Base-by-base conservation (phyloP, 225 moss, liverwort and hornwort species). In the Sphagnum contortum region DNA sequence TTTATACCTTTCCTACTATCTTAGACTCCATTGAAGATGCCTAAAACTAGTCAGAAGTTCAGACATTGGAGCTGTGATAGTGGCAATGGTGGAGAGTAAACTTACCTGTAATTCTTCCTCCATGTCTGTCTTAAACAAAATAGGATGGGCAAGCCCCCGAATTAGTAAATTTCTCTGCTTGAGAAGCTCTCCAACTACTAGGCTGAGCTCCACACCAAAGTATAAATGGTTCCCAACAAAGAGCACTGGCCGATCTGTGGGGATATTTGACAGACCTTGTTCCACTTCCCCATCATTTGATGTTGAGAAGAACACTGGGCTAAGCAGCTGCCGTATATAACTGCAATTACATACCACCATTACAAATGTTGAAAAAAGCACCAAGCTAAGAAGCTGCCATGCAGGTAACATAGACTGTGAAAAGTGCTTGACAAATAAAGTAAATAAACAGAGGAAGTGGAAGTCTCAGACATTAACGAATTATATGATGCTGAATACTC, bases 141-240 rank as follows among this genome's bases (percentile, higher is more conserved):
- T 0, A 3, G 96, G 96, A 70, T 98, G 96, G 3, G 62, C 96
- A 67, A 98, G 71, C 2, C 75, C 96, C 0, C 96, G 89, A 57
- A 89, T 11, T 61, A 98, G 65, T 3, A 98, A 54, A 59, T 66
- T 78, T 53, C 73, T 79, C 60, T 89, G 78, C 70, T 68, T 71
- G 55, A 89, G 75, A 13, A 78, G 0, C 59, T 93, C 87, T 63
- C 76, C 82, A 12, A 90, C 58, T 3, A 98, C 29, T 2, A 89
- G 49, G 55, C 76, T 66, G 48, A 91, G 76, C 64, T 98, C 96
- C 61, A 98, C 75, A 45, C 89, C 96, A 61, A 91, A 80, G 59
- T 80, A 82, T 52, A 82, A 86, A 63, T 98, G 96, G 60, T 98
- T 93, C 64, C 96, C 82, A 5, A 98, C 96, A 62, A 98, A 87